Conservation (phyloP, 805 yeast species). For the Ogataea pini region DNA sequence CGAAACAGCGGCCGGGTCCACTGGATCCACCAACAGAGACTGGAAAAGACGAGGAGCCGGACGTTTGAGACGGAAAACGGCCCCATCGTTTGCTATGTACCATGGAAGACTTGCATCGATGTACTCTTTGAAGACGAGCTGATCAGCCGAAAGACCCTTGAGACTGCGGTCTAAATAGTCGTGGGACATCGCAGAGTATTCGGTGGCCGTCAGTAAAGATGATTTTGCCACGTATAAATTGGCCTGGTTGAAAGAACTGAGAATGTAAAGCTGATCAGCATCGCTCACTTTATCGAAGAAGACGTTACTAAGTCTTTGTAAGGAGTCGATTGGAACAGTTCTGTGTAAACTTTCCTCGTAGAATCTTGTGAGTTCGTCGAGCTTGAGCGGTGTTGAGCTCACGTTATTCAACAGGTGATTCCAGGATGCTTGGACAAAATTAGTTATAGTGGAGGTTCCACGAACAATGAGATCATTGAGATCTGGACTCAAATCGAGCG, state of each 20-base stretch:
- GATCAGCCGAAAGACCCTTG: background rate
- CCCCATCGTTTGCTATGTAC: slow-evolving; percentile 26
- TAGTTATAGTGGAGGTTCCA: slow-evolving; percentile 30
- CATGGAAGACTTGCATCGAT: slow-evolving; percentile 33
- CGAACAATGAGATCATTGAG: slow-evolving; percentile 30
- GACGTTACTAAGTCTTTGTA: slow-evolving; percentile 34
- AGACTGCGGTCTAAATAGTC: slow-evolving; percentile 12
- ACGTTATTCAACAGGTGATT: slow-evolving; percentile 33
- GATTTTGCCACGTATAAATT: slow-evolving; percentile 30
- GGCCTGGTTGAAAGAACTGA: slow-evolving; percentile 30
- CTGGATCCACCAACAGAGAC: slow-evolving; percentile 9
- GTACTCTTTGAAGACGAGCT: slow-evolving; percentile 16
- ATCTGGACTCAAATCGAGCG: slow-evolving; percentile 29
- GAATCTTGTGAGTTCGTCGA: slow-evolving; percentile 21
- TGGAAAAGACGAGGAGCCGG: slow-evolving; percentile 17
- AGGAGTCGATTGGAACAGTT: slow-evolving; percentile 26
- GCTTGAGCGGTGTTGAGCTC: slow-evolving; percentile 24
- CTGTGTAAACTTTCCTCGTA: slow-evolving; percentile 21
- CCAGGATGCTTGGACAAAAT: slow-evolving; percentile 38
- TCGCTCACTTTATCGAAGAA: slow-evolving; percentile 34
- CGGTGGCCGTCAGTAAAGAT: slow-evolving; percentile 31
- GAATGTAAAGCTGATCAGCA: slow-evolving; percentile 28
- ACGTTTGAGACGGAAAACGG: slow-evolving; percentile 24
- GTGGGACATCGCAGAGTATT: slow-evolving; percentile 25
- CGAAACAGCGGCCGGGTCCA: slow-evolving; percentile 20